phyloP scores from a whole-genome alignment of 768 basidiomycete genomes.

The Termitomyces sp. region DNA sequence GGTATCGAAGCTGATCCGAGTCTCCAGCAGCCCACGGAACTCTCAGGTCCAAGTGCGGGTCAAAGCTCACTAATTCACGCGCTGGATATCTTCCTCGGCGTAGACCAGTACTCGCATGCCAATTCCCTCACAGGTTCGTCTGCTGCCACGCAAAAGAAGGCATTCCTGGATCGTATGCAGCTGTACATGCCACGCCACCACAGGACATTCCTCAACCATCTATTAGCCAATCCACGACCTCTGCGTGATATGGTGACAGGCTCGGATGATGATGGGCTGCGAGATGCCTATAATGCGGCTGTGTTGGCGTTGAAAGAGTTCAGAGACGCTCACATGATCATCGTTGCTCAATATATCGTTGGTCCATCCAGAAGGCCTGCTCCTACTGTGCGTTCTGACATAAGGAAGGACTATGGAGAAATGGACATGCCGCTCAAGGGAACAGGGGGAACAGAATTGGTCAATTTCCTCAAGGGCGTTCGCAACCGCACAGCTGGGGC shows the following conservation, averaged over 20 bases:
- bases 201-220: constrained; percentile 67
- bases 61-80: constrained; percentile 79
- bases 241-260: constrained; percentile 51
- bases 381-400: constrained; percentile 13
- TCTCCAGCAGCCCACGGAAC: constrained; percentile 40
- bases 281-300: constrained; percentile 61
- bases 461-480: constrained; percentile 71
- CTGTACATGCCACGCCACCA: constrained; percentile 84
- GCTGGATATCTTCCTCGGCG: constrained; percentile 69
- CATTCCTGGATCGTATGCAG: constrained; percentile 74
- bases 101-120: constrained; percentile 44
- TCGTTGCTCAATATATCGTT: constrained; percentile 75
- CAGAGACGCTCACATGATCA: constrained; percentile 74
- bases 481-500: constrained; percentile 62
- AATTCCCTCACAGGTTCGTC: constrained; percentile 19
- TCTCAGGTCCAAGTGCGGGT: constrained; percentile 83
- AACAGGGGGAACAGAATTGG: constrained; percentile 78
- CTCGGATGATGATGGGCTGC: constrained; percentile 27
- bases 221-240: constrained; percentile 54
- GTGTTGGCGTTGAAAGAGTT: constrained; percentile 67
- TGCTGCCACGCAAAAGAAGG: constrained; percentile 21
- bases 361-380: constrained; percentile 51
- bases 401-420: constrained; percentile 14
- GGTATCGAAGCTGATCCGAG: constrained; percentile 44
- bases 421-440: constrained; percentile 42